Base-by-base conservation (phyloP, 2,329 filamentous ascomycete genomes). In the Lachnellula arida region DNA sequence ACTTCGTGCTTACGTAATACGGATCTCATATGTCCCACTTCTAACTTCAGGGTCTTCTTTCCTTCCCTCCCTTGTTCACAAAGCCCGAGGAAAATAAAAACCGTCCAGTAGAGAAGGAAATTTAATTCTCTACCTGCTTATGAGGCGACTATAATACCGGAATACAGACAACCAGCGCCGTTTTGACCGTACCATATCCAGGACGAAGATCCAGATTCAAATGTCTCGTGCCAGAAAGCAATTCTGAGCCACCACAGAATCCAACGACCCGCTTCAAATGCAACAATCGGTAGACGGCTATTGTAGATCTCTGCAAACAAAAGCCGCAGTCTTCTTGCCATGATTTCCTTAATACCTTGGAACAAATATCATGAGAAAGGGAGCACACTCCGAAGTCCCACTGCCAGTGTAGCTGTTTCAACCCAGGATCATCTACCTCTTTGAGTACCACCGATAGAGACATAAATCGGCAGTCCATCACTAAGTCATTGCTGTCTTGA, bases 401-500 rank as follows among this genome's bases (percentile, higher is more conserved):
- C 28, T 32, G 28, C 28, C 9, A 32, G 28, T 32, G 9, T 2
- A 12, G 28, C 2, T 12, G 7, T 32, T 11, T 32, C 37, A 17
- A 17, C 15, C 37, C 5, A 17, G 37, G 37, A 32, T 9, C 37
- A 8, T 40, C 15, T 40, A 17, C 37, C 37, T 40, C 37, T 40
- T 40, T 17, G 37, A 17, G 37, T 40, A 5, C 8, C 15, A 40
- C 37, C 15, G 5, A 40, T 17, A 40, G 15, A 3, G n/a, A 12
- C 37, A 40, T 7, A 6, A 40, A 17, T 40, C 2, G 5, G 14
- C 37, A 14, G 37, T n/a, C 17, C 37, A 47, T n/a, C 22, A 17
- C 6, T 9, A 15, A n/a, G 42, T 51, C 51, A 57, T 57, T n/a
- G 55, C 51, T 22, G 59, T 58, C 56, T 59, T 63, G 19, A 63